Base-by-base conservation (phyloP, 2,329 filamentous ascomycete species). In the Aspergillus melleus region DNA sequence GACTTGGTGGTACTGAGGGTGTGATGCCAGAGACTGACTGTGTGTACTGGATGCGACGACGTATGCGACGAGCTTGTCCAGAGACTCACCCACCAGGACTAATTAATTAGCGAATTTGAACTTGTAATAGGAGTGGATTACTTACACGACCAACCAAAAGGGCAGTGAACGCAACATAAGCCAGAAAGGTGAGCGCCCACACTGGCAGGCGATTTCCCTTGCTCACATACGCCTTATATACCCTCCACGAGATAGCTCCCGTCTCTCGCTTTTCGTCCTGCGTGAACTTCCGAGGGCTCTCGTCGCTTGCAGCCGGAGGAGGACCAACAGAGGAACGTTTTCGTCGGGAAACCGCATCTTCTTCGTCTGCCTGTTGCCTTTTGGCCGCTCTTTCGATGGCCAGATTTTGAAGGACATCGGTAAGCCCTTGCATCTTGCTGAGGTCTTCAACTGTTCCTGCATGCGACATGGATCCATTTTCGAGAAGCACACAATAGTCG, bases 191-290 rank as follows among this genome's bases (percentile, higher is more conserved):
- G 6, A 84, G 63, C 0, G 71, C 64, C 89, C 89, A 91, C 66
- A 86, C 86, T 14, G 77, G 70, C 64, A 80, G 79, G 10, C 88
- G 87, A 16, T 90, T 90, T 62, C 85, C 90, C 24, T 87, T 85
- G 10, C 80, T 80, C 14, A 93, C 74, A 68, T 93, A 95, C 0
- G 82, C 81, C 12, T 79, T 69, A 63, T 93, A 94, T n/a, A 93
- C 83, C 6, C 80, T 80, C 22, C 80, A 80, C 66, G 88, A 88
- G 32, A 94, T 86, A 5, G 87, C 83, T 1, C 91, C 91, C 55
- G 84, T 83, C 70, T 91, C 89, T 58, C 87, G 84, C n/a, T 78
- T 79, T 72, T 95, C 91, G 2, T 92, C 90, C 69, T 92, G 87
- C 26, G 90, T 85, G 64, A 93, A 94, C 72, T 91, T 89, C 64